phyloP scores from a whole-genome alignment of 169 alveolate genomes.

The Plasmodium inui region DNA sequence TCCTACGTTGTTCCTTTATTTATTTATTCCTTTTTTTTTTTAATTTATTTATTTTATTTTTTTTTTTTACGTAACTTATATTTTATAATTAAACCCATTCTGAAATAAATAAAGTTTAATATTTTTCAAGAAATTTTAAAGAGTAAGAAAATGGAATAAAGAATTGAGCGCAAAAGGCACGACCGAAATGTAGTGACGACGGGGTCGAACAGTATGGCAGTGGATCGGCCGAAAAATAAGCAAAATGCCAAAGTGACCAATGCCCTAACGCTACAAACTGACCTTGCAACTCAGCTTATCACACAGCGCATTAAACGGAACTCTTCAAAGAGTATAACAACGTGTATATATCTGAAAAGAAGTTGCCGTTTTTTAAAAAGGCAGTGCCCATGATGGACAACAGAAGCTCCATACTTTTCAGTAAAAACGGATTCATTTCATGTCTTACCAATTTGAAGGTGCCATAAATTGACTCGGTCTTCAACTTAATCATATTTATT shows the following conservation, averaged over 20 bases:
- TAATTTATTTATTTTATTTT: background rate
- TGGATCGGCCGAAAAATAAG: background rate
- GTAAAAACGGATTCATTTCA: conserved; percentile 70
- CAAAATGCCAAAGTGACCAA: background rate
- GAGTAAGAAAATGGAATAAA: background rate
- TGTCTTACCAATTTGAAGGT: conserved; percentile 32
- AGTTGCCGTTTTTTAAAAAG: conserved; percentile 31
- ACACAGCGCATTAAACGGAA: conserved; percentile 9
- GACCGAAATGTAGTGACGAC: background rate
- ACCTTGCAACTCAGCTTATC: background rate
- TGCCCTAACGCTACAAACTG: background rate
- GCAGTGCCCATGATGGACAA: conserved; percentile 25
- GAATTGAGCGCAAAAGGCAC: background rate
- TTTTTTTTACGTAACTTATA: background rate
- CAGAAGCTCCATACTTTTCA: conserved; percentile 40
- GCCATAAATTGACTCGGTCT: conserved; percentile 1
- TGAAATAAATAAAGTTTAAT: background rate
- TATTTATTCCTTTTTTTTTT: background rate
- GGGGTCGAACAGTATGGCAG: background rate
- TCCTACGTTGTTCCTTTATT: background rate
- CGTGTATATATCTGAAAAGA: conserved; percentile 50
- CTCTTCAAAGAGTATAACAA: conserved; percentile 47
- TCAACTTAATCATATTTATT: conserved; percentile 26
- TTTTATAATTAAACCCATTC: background rate
- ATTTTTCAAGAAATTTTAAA: background rate